Evolutionary conservation across 139 green algal species (phyloP).

Genomic region (Zygnema circumcarinatum): DNA sequence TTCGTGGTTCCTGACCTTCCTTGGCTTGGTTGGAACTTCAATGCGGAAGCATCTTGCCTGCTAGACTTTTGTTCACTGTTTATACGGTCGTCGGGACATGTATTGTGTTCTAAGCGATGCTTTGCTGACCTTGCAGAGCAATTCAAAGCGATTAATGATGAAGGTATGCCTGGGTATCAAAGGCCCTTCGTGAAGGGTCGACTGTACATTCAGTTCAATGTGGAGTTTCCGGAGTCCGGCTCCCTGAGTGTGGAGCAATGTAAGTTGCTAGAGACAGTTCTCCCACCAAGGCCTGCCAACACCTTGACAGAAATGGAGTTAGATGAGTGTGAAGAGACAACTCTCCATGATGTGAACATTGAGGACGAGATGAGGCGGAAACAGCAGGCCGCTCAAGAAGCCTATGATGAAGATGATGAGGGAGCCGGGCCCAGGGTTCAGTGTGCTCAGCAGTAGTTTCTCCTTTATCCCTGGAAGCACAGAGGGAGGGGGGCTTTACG

Average conservation of each 20-base stretch:
- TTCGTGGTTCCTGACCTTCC: background rate
- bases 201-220: constrained; percentile 66
- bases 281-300: constrained; percentile 34
- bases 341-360: constrained; percentile 78
- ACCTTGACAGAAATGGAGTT: constrained; percentile 72
- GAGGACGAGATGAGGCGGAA: constrained; percentile 86
- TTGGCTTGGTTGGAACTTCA: background rate
- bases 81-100: no score
- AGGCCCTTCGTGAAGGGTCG: constrained; percentile 81
- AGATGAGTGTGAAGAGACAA: constrained; percentile 81
- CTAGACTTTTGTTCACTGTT: background rate
- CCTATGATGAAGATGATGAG: constrained; percentile 88
- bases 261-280: constrained; percentile 56
- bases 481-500: no score
- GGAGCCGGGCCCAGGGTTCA: constrained; percentile 78
- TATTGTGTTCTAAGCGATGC: background rate
- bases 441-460: constrained; percentile 97
- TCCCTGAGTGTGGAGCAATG: constrained; percentile 46
- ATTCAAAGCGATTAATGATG: constrained; percentile 76
- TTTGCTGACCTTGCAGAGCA: constrained; percentile 28
- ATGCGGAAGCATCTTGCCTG: background rate
- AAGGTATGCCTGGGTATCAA: constrained; percentile 95
- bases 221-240: constrained; percentile 82
- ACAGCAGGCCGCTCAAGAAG: constrained; percentile 69
- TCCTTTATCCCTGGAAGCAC: no score